Evolutionary conservation across 2,329 filamentous ascomycete genomes (phyloP), one percentile per base, ranked within the genome.

Genomic region (Alternaria tenuissima): DNA sequence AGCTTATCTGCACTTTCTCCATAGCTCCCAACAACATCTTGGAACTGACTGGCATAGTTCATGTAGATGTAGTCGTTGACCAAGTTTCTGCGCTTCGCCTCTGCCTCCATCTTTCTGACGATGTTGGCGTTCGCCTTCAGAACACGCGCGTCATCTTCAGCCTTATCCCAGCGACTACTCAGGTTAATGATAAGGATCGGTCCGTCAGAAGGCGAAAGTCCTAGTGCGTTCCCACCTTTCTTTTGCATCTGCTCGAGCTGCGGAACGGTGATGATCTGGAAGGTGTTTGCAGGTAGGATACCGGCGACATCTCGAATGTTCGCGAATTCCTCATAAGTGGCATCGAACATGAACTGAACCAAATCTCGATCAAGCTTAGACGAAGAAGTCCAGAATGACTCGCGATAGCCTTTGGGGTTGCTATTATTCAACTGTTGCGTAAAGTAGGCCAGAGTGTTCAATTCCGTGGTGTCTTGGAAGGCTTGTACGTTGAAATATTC

Each of bases 1-100:
- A 67, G 38, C 30, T 60, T 70, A 7, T 63, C 60, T n/a, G 64
- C 53, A 36, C 69, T 56, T 24, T 64, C 36, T 0, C 81, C 81
- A 60, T 83, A 84, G n/a, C 77, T 73, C 9, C 63, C 61, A 41
- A 83, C 62, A 1, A 79, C 75, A 61, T 80, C 75, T 64, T 83
- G 80, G 53, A 72, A 79, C 64, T 75, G 70, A 48, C 73, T 76
- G 11, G 80, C 82, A 55, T 83, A 83, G 61, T 83, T 83, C 77
- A 82, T 79, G 64, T 83, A 83, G 12, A 65, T 11, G 36, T 48
- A 62, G 7, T 56, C 26, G 2, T 52, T 51, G 2, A 20, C 49
- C 39, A 52, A 22, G 4, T 36, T 22, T n/a, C 32, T 57, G 30
- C 46, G 53, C 48, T 63, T 65, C 14, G 60, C 59, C 56, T 64